These are phyloP conservation scores for Akanthomyces uredinophilus DNA, from an alignment of 2,329 filamentous ascomycete genomes.

Conservation along the genomic window DNA sequence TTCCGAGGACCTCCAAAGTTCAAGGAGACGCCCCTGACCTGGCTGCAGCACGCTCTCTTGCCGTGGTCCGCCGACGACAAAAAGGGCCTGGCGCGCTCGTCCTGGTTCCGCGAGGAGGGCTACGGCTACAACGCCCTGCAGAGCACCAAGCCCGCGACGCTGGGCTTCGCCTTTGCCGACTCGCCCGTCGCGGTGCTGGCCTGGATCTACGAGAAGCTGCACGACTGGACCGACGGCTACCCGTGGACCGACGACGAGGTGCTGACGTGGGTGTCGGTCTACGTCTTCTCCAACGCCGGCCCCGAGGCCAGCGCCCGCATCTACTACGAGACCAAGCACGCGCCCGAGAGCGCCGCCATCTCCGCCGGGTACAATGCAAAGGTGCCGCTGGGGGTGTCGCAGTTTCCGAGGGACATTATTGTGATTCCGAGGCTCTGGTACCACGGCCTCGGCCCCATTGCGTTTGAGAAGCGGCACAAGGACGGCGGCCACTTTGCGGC, in stretches of 20 bases:
- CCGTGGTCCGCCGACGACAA: constrained; percentile 49
- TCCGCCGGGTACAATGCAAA: constrained; percentile 4
- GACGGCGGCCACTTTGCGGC: constrained; percentile 54
- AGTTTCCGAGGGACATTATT: constrained; percentile 52
- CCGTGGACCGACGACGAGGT: constrained; percentile 69
- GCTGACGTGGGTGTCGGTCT: constrained; percentile 66
- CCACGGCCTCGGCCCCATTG: constrained; percentile 50
- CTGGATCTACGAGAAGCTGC: constrained; percentile 74
- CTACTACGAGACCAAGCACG: constrained; percentile 61
- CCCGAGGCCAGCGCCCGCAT: constrained; percentile 61
- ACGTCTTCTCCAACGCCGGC: constrained; percentile 62
- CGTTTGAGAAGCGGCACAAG: constrained; percentile 45
- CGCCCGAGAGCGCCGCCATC: neutral
- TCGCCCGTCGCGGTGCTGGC: constrained; percentile 62
- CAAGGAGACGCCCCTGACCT: constrained; percentile 48
- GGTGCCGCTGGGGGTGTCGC: constrained; percentile 38
- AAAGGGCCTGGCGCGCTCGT: constrained; percentile 43
- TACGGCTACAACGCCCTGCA: constrained; percentile 18
- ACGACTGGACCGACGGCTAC: constrained; percentile 67
- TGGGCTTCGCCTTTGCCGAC: constrained; percentile 62
- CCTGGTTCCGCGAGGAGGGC: constrained; percentile 53
- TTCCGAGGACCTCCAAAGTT: constrained; percentile 44
- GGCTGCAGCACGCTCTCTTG: constrained; percentile 46
- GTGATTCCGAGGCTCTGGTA: constrained; percentile 51
- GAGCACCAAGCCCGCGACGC: constrained; percentile 64